Conservation (phyloP, 2,329 filamentous ascomycete species). For the Aspergillus fumigatus region DNA sequence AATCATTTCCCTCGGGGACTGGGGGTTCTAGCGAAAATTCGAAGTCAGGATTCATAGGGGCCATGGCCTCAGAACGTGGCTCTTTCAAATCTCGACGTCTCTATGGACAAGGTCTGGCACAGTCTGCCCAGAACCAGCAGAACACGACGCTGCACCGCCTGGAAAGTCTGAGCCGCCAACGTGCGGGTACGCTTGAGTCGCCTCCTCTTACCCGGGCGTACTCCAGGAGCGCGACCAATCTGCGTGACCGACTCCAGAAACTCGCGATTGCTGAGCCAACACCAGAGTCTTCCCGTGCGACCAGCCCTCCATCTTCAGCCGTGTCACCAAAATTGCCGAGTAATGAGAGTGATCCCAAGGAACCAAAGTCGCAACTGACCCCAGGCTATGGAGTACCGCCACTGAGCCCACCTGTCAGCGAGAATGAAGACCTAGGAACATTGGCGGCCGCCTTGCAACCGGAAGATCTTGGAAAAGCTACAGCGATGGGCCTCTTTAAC, state of each 20-base stretch:
- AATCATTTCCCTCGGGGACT: conserved; percentile 37
- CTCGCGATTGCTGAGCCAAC: conserved; percentile 25
- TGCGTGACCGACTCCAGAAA: conserved; percentile 49
- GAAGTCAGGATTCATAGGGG: conserved; percentile 23
- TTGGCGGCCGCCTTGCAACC: conserved; percentile 64
- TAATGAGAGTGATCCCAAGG: conserved; percentile 29
- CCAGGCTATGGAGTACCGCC: conserved; percentile 48
- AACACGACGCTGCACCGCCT: conserved; percentile 70
- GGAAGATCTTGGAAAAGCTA: conserved; percentile 76
- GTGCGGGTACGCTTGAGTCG: conserved; percentile 52
- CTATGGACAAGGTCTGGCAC: conserved; percentile 77
- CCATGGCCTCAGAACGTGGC: conserved; percentile 54
- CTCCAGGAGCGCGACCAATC: conserved; percentile 60
- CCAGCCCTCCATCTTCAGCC: conserved; percentile 42
- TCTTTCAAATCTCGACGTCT: conserved; percentile 68
- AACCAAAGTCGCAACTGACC: conserved; percentile 27
- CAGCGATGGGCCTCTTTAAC: conserved; percentile 66
- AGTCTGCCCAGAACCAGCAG: conserved; percentile 77
- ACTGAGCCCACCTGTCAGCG: conserved; percentile 66
- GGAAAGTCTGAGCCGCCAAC: conserved; percentile 69
- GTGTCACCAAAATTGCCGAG: conserved; percentile 36
- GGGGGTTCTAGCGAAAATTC: conserved; percentile 15
- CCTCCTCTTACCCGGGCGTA: conserved; percentile 43
- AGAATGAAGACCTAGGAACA: conserved; percentile 61
- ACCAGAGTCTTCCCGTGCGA: conserved; percentile 18